These are phyloP conservation scores for Digitaria exilis DNA, from an alignment of 202 grass and related monocot genomes.

Conservation along the genomic window DNA sequence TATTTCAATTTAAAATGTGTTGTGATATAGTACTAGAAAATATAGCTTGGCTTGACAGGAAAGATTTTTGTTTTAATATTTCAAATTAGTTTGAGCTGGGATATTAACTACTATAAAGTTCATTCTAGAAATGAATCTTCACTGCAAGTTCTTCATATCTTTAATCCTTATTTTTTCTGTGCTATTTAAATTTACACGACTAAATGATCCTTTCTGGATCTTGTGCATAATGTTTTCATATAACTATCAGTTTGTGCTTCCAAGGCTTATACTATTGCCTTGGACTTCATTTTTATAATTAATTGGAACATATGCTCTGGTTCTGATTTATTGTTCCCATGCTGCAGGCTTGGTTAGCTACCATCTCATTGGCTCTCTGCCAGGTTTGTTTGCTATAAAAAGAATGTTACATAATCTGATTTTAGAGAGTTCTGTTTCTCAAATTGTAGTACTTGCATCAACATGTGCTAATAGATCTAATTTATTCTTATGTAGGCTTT, in stretches of 20 bases:
- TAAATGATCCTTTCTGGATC: not conserved
- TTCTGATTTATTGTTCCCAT: conserved; percentile 27
- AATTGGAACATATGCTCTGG: not conserved
- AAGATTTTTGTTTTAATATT: not conserved
- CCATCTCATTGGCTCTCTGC: conserved; percentile 76
- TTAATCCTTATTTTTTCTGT: not conserved
- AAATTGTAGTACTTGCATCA: conserved; percentile 10
- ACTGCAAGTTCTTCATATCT: not conserved
- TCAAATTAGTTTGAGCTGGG: not conserved
- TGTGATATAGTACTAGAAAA: not conserved
- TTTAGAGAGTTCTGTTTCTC: not conserved
- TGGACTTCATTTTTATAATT: conserved; percentile 16
- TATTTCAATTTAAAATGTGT: not conserved
- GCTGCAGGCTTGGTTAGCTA: conserved; percentile 81
- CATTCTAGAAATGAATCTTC: not conserved
- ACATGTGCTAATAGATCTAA: not conserved
- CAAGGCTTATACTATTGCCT: not conserved
- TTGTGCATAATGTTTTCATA: not conserved
- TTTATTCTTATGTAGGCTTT: conserved; percentile 56
- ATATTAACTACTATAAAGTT: not conserved
- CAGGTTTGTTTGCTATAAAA: conserved; percentile 64
- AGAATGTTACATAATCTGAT: not conserved
- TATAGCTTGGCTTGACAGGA: not conserved
- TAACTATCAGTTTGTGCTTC: not conserved
- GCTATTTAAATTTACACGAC: too few relatives aligned